Percentiles rank a stretch among this genome's conserved stretches.
phyloP scores from a whole-genome alignment of 2,329 filamentous ascomycete genomes.

The Hortaea werneckii region DNA sequence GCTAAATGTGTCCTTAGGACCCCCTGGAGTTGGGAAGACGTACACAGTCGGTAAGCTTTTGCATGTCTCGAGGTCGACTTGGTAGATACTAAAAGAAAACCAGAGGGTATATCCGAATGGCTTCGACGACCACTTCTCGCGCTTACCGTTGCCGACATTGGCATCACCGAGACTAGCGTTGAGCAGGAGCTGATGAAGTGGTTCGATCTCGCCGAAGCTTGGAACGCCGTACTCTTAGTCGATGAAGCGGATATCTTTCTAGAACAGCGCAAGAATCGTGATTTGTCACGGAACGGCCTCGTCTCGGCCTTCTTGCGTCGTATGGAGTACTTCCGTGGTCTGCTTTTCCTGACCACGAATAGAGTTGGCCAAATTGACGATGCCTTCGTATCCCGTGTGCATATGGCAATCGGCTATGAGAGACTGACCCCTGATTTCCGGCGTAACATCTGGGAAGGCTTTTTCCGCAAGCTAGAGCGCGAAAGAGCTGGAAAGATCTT shows the following conservation, averaged over 20 bases:
- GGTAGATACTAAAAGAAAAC: not conserved
- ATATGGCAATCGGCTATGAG: conserved; percentile 11
- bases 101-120: conserved; percentile 20
- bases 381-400: conserved; percentile 14
- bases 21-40: conserved; percentile 30
- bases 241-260: conserved; percentile 54
- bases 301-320: conserved; percentile 25
- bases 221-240: conserved; percentile 45
- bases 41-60: not conserved
- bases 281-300: conserved; percentile 25
- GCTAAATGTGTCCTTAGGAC: too few species aligned
- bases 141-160: conserved; percentile 10
- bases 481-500: too few species aligned
- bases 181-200: conserved; percentile 8
- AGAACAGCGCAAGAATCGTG: conserved; percentile 34
- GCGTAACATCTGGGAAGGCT: conserved; percentile 11
- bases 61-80: too few species aligned
- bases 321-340: conserved; percentile 16
- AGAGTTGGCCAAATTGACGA: conserved; percentile 12
- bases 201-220: conserved; percentile 41
- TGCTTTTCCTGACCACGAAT: conserved; percentile 20
- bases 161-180: conserved; percentile 6
- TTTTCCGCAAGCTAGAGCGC: conserved; percentile 3
- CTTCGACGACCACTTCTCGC: conserved; percentile 33
- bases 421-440: conserved; percentile 15